phyloP scores from a whole-genome alignment of 345 rosid species.

The Noccaea caerulescens region DNA sequence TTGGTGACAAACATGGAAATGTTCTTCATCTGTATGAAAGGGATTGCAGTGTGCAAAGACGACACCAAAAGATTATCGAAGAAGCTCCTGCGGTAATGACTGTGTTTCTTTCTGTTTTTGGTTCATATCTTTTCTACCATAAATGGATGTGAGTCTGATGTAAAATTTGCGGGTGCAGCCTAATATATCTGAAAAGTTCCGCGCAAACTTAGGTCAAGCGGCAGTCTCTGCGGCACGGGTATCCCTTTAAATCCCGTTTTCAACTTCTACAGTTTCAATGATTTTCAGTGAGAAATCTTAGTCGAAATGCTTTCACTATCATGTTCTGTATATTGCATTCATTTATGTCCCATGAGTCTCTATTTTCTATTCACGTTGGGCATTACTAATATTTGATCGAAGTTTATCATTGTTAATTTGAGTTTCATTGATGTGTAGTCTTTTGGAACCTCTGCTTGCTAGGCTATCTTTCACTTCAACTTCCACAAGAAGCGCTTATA shows the following conservation, averaged over 20 bases:
- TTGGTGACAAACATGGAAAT: conserved; percentile 87
- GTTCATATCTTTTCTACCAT: conserved; percentile 23
- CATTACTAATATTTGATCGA: conserved; percentile 19
- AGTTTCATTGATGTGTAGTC: conserved; percentile 32
- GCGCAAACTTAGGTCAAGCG: conserved; percentile 76
- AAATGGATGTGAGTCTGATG: conserved; percentile 37
- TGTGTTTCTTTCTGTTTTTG: conserved; percentile 39
- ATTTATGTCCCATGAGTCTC: not conserved
- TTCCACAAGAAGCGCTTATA: conserved; percentile 46
- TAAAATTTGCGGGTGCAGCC: conserved; percentile 67
- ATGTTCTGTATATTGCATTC: not conserved
- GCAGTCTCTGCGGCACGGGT: conserved; percentile 96
- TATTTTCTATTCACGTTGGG: not conserved
- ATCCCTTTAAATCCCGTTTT: conserved; percentile 33
- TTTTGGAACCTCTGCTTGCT: conserved; percentile 32
- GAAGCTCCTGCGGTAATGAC: conserved; percentile 97
- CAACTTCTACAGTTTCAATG: not conserved
- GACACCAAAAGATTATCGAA: conserved; percentile 97
- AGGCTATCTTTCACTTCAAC: conserved; percentile 39
- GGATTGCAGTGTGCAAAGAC: conserved; percentile 96
- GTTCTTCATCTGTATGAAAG: conserved; percentile 82
- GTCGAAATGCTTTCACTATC: not conserved
- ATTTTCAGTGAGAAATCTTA: not conserved
- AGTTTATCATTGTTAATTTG: conserved; percentile 1
- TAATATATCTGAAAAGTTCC: conserved; percentile 67